phyloP scores from a whole-genome alignment of 2,329 filamentous ascomycete genomes.

The Trichoderma brevicompactum region DNA sequence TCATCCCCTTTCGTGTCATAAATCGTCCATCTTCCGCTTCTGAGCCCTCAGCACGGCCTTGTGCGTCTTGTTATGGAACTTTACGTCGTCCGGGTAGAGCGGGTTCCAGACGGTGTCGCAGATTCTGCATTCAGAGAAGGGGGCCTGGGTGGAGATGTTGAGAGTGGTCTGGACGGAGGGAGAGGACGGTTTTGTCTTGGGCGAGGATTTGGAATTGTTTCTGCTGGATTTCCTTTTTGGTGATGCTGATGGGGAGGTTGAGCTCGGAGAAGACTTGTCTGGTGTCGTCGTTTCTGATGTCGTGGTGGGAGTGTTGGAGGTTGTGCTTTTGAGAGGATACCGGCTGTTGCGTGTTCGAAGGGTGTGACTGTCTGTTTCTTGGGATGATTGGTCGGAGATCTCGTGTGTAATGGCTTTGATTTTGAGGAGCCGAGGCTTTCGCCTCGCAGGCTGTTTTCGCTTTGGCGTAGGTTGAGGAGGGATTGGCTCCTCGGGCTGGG shows the following conservation, averaged over 20 bases:
- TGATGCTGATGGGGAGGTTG: neutral
- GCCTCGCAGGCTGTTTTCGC: conserved; percentile 25
- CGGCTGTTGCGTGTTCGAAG: neutral
- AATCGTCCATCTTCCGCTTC: conserved; percentile 34
- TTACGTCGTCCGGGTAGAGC: conserved; percentile 49
- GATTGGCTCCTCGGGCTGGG: conserved; percentile 20
- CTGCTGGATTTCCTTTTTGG: neutral
- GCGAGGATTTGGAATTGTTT: neutral
- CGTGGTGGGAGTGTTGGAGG: neutral
- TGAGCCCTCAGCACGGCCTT: conserved; percentile 40
- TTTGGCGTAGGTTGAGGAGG: conserved; percentile 29
- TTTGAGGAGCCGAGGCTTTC: conserved; percentile 39
- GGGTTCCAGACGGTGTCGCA: conserved; percentile 53
- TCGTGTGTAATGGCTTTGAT: conserved; percentile 34
- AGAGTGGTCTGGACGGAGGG: conserved; percentile 48
- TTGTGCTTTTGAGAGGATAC: neutral
- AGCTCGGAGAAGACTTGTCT: neutral
- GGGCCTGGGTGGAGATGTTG: conserved; percentile 48
- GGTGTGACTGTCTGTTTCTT: neutral
- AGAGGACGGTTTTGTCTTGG: conserved; percentile 17
- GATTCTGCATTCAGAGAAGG: conserved; percentile 50
- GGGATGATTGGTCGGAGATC: neutral
- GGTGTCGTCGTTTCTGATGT: neutral
- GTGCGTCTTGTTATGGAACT: conserved; percentile 48
- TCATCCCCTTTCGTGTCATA: conserved; percentile 4